phyloP scores from a whole-genome alignment of 768 basidiomycete species.

The Austroboletus eburneus region DNA sequence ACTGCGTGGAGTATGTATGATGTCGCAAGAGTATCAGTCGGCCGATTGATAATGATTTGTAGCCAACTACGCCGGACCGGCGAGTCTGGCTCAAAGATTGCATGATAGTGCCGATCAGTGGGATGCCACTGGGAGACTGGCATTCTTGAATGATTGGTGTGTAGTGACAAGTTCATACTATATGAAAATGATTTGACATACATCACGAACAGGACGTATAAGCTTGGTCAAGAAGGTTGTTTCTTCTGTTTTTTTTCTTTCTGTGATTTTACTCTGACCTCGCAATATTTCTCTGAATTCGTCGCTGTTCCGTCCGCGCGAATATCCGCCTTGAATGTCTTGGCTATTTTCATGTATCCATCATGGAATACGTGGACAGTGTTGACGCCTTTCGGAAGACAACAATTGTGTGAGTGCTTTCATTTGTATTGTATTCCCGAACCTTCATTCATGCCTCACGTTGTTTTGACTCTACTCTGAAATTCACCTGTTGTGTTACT shows the following conservation, averaged over 20 bases:
- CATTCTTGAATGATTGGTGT: conserved; percentile 82
- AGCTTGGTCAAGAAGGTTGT: conserved; percentile 81
- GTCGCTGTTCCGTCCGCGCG: too few relatives aligned
- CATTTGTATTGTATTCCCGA: not conserved
- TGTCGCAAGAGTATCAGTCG: not conserved
- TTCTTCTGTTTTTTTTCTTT: not conserved
- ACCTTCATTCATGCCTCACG: too few relatives aligned
- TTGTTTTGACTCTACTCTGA: too few relatives aligned
- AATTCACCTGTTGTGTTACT: too few relatives aligned
- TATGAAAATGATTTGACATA: conserved; percentile 2
- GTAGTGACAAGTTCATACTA: conserved; percentile 16
- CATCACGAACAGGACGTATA: conserved; percentile 63
- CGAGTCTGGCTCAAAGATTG: conserved; percentile 52
- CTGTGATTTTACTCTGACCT: not conserved
- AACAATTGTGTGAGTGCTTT: conserved; percentile 66
- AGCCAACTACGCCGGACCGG: conserved; percentile 63
- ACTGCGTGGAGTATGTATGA: conserved; percentile 54
- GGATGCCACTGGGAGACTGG: conserved; percentile 60
- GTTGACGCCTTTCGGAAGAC: conserved; percentile 85
- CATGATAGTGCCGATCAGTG: conserved; percentile 52
- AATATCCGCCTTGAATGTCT: too few relatives aligned
- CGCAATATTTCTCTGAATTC: too few relatives aligned
- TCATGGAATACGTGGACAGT: conserved; percentile 35
- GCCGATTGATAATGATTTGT: conserved; percentile 1
- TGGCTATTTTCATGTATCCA: too few relatives aligned